These are phyloP conservation scores for Priceomyces fermenticarens DNA, from an alignment of 805 yeast species.

Conservation along the genomic window DNA sequence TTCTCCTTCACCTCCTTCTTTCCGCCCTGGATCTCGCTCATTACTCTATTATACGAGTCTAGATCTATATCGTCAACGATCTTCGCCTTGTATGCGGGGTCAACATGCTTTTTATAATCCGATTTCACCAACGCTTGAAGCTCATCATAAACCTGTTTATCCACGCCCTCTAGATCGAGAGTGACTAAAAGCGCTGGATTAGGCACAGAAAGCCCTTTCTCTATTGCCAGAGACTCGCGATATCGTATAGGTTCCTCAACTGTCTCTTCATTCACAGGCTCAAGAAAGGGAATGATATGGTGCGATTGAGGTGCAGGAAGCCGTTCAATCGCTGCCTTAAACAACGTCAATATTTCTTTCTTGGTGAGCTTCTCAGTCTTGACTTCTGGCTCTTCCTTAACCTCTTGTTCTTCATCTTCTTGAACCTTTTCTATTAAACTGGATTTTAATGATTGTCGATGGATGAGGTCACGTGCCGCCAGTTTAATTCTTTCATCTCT, in stretches of 20 bases:
- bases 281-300: conserved; percentile 18
- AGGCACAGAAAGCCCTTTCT: conserved; percentile 44
- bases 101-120: conserved; percentile 35
- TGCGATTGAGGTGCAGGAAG: conserved; percentile 41
- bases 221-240: conserved; percentile 47
- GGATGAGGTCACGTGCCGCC: conserved; percentile 31
- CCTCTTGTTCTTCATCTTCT: too few relatives aligned
- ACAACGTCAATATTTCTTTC: conserved; percentile 9
- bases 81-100: conserved; percentile 13
- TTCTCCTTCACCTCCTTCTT: not conserved
- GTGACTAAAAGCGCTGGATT: conserved; percentile 13
- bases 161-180: conserved; percentile 8
- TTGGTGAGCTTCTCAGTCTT: conserved; percentile 1
- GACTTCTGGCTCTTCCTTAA: not conserved
- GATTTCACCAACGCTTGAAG: conserved; percentile 35
- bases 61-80: conserved; percentile 31
- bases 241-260: conserved; percentile 24
- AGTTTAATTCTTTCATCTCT: conserved; percentile 32
- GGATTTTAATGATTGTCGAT: conserved; percentile 28
- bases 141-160: conserved; percentile 26
- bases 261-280: not conserved
- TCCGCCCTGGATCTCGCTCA: conserved; percentile 12
- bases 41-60: conserved; percentile 16
- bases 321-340: conserved; percentile 12
- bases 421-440: too few relatives aligned